A percentile compares a stretch with the other conserved stretches of the same genome.
phyloP scores from a whole-genome alignment of 2,329 filamentous ascomycete genomes.

The Cladosporium sphaerospermum region DNA sequence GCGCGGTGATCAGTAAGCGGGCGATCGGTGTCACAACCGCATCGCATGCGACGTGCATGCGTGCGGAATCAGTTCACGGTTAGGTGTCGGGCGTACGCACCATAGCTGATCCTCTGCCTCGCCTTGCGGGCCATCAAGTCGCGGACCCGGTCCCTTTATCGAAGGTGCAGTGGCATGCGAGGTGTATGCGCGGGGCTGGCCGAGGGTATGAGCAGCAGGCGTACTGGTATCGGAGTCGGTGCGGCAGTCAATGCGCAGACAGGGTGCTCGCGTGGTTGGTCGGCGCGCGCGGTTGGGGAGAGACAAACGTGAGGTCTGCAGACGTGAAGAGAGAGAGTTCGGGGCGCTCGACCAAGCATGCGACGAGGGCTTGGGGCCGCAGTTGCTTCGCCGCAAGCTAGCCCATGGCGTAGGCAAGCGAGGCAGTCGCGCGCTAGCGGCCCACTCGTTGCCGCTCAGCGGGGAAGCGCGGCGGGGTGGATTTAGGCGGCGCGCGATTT shows the following conservation, averaged over 20 bases:
- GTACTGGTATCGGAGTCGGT: no score
- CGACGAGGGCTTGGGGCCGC: not conserved
- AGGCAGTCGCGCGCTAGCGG: no score
- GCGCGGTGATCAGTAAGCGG: conserved; percentile 5
- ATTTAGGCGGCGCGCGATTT: no score
- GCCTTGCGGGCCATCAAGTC: conserved; percentile 44
- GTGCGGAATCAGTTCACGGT: not conserved
- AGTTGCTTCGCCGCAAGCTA: no score
- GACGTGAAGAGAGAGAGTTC: conserved; percentile 5
- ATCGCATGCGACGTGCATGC: conserved; percentile 2
- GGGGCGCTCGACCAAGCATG: conserved; percentile 2
- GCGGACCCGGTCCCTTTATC: not conserved
- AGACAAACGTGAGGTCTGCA: not conserved
- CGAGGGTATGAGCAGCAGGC: no score
- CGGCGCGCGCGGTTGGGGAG: not conserved
- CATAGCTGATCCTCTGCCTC: conserved; percentile 49
- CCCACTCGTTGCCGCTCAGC: no score
- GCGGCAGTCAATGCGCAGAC: not conserved
- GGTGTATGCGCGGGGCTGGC: not conserved
- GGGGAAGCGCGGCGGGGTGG: no score
- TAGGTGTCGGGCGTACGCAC: conserved; percentile 25
- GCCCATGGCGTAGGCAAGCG: no score
- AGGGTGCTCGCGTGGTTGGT: not conserved
- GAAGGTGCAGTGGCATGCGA: not conserved
- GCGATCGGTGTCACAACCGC: conserved; percentile 1